These are phyloP conservation scores for Chenopodium quinoa DNA, from an alignment of 148 eudicot species.

Conservation along the genomic window DNA sequence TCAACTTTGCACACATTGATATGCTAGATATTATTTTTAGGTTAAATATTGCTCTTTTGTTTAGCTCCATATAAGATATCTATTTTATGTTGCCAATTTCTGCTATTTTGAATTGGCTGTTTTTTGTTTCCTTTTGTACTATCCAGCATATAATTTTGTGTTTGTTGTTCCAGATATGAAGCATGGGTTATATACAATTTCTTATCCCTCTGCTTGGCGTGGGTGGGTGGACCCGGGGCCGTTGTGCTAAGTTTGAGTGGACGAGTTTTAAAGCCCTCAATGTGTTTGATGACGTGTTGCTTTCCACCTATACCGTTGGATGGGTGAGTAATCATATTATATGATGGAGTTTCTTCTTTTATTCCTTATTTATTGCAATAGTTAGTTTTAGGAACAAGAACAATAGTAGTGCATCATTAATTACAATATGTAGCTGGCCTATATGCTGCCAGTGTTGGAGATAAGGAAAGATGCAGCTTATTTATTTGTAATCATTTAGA, in stretches of 20 bases:
- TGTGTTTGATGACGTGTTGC: slow-evolving; percentile 94
- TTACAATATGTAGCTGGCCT: background rate
- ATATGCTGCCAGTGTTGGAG: background rate
- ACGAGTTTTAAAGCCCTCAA: slow-evolving; percentile 74
- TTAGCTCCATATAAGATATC: background rate
- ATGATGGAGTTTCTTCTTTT: background rate
- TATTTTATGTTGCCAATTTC: background rate
- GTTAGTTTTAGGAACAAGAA: background rate
- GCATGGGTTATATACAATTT: slow-evolving; percentile 99
- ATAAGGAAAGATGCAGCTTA: background rate
- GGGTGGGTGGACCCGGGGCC: slow-evolving; percentile 99
- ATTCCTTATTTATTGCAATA: background rate
- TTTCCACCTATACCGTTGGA: slow-evolving; percentile 86
- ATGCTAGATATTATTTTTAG: background rate
- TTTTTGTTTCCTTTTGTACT: background rate
- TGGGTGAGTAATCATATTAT: slow-evolving; percentile 56
- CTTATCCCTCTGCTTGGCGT: slow-evolving; percentile 85
- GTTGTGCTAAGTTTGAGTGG: slow-evolving; percentile 88
- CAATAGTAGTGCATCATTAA: background rate
- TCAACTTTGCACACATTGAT: background rate
- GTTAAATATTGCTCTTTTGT: slow-evolving; percentile 3
- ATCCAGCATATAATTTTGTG: background rate
- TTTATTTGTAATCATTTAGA: background rate
- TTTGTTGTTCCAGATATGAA: slow-evolving; percentile 68
- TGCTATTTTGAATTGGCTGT: background rate